Percentiles rank a stretch among this genome's conserved stretches.
phyloP scores from a whole-genome alignment of 306 rosid genomes.

The Pyrus pyrifolia region DNA sequence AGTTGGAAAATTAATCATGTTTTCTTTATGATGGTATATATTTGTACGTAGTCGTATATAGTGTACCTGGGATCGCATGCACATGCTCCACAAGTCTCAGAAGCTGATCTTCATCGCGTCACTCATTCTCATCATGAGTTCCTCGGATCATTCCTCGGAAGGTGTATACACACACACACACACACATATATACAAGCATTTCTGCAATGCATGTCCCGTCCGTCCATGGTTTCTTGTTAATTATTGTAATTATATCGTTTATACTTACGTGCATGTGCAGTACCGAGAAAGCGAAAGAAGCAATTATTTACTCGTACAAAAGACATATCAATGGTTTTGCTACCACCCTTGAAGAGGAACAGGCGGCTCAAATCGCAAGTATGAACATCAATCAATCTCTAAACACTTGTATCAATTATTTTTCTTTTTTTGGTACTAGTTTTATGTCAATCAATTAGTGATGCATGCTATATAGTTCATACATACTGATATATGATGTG shows the following conservation, averaged over 20 bases:
- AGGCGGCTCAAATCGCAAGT: constrained; percentile 40
- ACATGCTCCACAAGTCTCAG: constrained; percentile 38
- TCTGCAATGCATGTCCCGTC: not conserved
- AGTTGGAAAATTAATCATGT: too few relatives aligned
- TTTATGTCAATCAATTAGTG: too few relatives aligned
- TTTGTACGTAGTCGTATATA: constrained; percentile 37
- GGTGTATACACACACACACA: constrained; percentile 4
- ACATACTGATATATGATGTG: too few relatives aligned
- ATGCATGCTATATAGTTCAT: not conserved
- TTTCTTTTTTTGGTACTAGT: too few relatives aligned
- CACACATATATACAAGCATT: too few relatives aligned
- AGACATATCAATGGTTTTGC: constrained; percentile 62
- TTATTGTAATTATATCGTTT: too few relatives aligned
- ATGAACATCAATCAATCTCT: not conserved
- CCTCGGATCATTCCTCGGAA: constrained; percentile 39
- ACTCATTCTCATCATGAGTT: constrained; percentile 46
- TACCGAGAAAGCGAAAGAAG: constrained; percentile 38
- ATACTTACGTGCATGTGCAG: constrained; percentile 18
- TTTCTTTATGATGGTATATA: too few relatives aligned
- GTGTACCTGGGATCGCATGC: constrained; percentile 74
- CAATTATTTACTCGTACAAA: constrained; percentile 55
- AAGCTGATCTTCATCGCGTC: constrained; percentile 39
- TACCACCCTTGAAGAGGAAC: constrained; percentile 43
- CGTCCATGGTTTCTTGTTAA: not conserved
- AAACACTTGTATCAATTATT: too few relatives aligned